phyloP scores from a whole-genome alignment of 106 monocot species.

The Alisma plantagoaquatica region DNA sequence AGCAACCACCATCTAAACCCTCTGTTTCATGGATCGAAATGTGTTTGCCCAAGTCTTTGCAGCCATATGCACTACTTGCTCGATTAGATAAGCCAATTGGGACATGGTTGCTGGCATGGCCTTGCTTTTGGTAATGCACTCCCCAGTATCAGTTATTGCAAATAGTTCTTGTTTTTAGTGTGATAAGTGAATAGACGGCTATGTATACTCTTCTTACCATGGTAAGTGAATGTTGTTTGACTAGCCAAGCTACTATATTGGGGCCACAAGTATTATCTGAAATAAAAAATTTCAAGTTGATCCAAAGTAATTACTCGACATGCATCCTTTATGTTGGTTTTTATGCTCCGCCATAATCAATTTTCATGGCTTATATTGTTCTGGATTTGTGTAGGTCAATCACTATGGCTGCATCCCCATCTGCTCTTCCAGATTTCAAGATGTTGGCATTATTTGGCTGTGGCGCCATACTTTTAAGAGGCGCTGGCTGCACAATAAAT shows the following conservation, averaged over 20 bases:
- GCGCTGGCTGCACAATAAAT: slow-evolving; percentile 98
- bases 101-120: slow-evolving; percentile 71
- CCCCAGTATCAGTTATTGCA: background rate
- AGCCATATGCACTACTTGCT: slow-evolving; percentile 47
- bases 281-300: too few species aligned
- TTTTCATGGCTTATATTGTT: too few species aligned
- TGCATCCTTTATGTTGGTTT: too few species aligned
- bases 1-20: background rate
- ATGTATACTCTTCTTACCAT: too few species aligned
- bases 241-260: too few species aligned
- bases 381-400: slow-evolving; percentile 86
- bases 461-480: slow-evolving; percentile 85
- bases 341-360: too few species aligned
- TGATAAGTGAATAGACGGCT: too few species aligned
- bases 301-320: too few species aligned
- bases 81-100: slow-evolving; percentile 70
- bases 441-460: slow-evolving; percentile 91
- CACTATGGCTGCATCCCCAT: slow-evolving; percentile 65
- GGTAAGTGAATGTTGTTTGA: too few species aligned
- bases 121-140: slow-evolving; percentile 47
- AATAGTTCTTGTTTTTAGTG: background rate
- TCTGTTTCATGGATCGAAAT: slow-evolving; percentile 29
- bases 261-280: too few species aligned
- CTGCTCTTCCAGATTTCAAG: slow-evolving; percentile 77
- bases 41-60: slow-evolving; percentile 22